Evolutionary conservation across 2,329 filamentous ascomycete genomes (phyloP), one percentile per base, ranked within the genome.

Genomic region (Diaporthe eres): DNA sequence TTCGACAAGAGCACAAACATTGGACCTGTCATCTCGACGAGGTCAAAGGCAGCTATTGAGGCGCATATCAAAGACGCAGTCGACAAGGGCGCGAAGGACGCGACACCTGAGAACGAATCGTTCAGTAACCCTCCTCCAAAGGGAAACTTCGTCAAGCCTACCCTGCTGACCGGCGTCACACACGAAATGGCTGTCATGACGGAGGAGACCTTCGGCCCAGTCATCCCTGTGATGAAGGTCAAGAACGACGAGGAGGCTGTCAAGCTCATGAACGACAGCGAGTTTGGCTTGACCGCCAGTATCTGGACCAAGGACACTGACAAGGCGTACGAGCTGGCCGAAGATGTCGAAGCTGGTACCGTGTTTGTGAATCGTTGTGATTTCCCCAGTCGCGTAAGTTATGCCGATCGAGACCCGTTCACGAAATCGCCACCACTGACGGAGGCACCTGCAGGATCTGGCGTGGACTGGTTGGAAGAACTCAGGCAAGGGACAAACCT

Each of bases 381-480:
- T 84, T 98, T 92, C 84, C 96, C 96, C 65, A 95, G 93, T 83
- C 95, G 96, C 77, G 95, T 96, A 91, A 88, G 94, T 76, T 47
- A 44, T 63, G 19, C 47, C 49, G 37, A 39, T 39, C 37, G 47
- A 77, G 76, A 63, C 71, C 77, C 73, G 17, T 55, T 75, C 7
- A 53, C 44, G 47, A 75, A 70, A 6, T 39, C 57, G 76, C 60
- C 79, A 57, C 65, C 75, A 57, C 79, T 81, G 74, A 82, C 76
- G 72, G 44, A 71, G 68, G 63, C 31, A 68, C 73, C 74, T 71
- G 51, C 80, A 96, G 94, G 95, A 98, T 84, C 90, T 98, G 79
- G 95, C 95, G n/a, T 98, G 95, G 95, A 97, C 96, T 3, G 96
- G 96, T 15, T 98, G 95, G 95, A 98, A 98, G 88, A 95, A 98